Percentiles rank a stretch among this genome's conserved stretches.
phyloP scores from a whole-genome alignment of 805 yeast species.

The Kodamaea sagamina region DNA sequence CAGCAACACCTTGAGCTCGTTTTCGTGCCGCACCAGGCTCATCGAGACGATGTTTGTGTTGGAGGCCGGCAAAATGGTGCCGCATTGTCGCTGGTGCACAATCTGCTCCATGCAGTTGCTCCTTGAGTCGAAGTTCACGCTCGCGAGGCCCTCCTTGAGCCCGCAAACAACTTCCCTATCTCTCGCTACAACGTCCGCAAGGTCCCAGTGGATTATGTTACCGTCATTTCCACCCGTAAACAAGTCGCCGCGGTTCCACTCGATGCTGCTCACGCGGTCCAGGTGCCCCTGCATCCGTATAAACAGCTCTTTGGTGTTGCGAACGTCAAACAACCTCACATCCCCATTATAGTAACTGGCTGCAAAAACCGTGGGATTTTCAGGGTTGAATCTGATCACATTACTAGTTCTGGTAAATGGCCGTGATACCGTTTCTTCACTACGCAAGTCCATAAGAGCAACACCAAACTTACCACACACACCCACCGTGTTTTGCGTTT shows the following conservation, averaged over 20 bases:
- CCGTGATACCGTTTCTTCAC: constrained; percentile 1
- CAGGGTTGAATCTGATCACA: constrained; percentile 32
- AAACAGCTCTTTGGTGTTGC: constrained; percentile 53
- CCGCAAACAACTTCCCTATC: constrained; percentile 37
- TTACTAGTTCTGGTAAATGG: constrained; percentile 8
- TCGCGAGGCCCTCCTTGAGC: constrained; percentile 47
- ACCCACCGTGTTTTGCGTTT: constrained; percentile 55
- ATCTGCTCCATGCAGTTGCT: constrained; percentile 33
- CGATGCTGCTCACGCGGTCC: constrained; percentile 53
- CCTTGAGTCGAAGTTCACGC: constrained; percentile 38
- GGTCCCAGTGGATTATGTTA: constrained; percentile 67
- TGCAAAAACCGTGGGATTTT: constrained; percentile 61
- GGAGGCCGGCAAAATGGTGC: constrained; percentile 63
- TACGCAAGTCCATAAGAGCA: constrained; percentile 69
- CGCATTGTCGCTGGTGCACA: constrained; percentile 53
- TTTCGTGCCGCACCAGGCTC: constrained; percentile 33
- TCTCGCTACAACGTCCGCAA: constrained; percentile 30
- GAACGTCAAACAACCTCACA: constrained; percentile 73
- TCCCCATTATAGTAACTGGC: constrained; percentile 60
- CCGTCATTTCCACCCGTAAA: constrained; percentile 68
- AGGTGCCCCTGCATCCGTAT: constrained; percentile 57
- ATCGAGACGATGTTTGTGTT: constrained; percentile 50
- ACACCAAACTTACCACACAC: constrained; percentile 73
- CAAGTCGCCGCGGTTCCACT: constrained; percentile 59
- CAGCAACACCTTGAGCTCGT: constrained; percentile 46